Evolutionary conservation across 2,329 filamentous ascomycete species (phyloP), one percentile per base, ranked within the genome.

Genomic region (Epichloe aotearoae): DNA sequence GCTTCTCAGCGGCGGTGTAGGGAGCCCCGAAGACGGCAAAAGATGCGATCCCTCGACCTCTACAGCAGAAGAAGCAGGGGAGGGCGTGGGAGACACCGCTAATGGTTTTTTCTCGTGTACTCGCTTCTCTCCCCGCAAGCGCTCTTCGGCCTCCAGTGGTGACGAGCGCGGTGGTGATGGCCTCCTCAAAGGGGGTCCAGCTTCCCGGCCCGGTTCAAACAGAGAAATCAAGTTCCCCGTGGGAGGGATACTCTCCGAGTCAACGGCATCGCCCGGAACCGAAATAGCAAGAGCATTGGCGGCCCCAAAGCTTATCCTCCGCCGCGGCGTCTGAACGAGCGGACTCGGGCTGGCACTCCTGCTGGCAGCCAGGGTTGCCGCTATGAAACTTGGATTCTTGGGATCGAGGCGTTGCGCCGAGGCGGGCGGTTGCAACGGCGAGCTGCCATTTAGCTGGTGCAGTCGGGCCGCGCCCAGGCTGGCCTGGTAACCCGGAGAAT

Each of bases 171-270:
- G 57, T 4, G 56, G 57, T 42, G 57, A 58, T 19, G 53, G 55
- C 50, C 60, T 69, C 59, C 69, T 70, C 5, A 64, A 58, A 3
- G 2, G 23, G 7, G 20, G 64, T 43, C 68, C 64, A n/a, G 56
- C 57, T 15, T 55, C 56, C 47, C 51, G 55, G 41, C 68, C 73
- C 55, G 73, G 70, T 65, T 89, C 84, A 56, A 88, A 88, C 68
- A 86, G 73, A 39, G 77, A 77, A 50, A 88, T 82, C 19, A 88
- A 69, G 4, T 80, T 77, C 3, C 72, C 79, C 0, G 83, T 83
- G 0, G 83, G 74, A 23, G 76, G 69, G 47, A 85, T 82, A 5
- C 79, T 70, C 1, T 71, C 74, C 10, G 76, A 76, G 60, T 86
- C 62, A 36, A 67, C 61, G 47, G 61, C 58, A 43, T 64, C 58